A percentile compares a stretch with the other conserved stretches of the same genome.
These are phyloP conservation scores for Amanita fuliginea DNA, from an alignment of 768 basidiomycete genomes.

Conservation along the genomic window DNA sequence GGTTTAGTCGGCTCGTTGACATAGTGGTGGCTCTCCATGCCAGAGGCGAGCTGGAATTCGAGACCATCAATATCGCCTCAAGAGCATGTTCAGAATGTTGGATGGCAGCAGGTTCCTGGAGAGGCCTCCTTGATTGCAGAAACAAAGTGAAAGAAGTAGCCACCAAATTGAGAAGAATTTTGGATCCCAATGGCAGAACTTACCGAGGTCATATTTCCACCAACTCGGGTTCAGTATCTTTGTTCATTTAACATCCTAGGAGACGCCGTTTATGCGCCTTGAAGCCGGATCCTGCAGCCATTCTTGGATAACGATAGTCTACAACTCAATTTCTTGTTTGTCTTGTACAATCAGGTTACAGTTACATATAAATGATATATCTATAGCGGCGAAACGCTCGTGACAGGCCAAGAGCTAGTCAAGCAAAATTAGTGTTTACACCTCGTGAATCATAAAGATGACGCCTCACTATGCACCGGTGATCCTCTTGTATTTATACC, in stretches of 20 bases:
- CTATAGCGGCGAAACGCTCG: conserved; percentile 34
- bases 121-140: conserved; percentile 51
- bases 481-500: conserved; percentile 69
- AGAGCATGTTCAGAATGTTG: conserved; percentile 74
- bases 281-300: conserved; percentile 3
- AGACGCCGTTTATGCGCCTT: conserved; percentile 27
- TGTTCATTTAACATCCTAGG: conserved; percentile 15
- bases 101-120: conserved; percentile 60
- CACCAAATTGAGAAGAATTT: conserved; percentile 42
- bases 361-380: background rate
- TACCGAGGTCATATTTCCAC: conserved; percentile 24
- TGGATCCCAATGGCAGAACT: conserved; percentile 46
- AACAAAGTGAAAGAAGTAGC: conserved; percentile 54
- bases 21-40: conserved; percentile 61
- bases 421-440: conserved; percentile 1
- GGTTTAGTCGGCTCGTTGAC: conserved; percentile 62
- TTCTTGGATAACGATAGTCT: no score
- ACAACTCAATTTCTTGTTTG: background rate
- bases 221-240: background rate
- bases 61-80: conserved; percentile 62
- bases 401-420: conserved; percentile 62
- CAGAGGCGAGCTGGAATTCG: conserved; percentile 59
- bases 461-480: conserved; percentile 61
- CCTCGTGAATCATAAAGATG: background rate
- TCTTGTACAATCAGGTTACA: background rate